phyloP scores from a whole-genome alignment of 2,329 filamentous ascomycete species.

The Aplosporella prunicola region DNA sequence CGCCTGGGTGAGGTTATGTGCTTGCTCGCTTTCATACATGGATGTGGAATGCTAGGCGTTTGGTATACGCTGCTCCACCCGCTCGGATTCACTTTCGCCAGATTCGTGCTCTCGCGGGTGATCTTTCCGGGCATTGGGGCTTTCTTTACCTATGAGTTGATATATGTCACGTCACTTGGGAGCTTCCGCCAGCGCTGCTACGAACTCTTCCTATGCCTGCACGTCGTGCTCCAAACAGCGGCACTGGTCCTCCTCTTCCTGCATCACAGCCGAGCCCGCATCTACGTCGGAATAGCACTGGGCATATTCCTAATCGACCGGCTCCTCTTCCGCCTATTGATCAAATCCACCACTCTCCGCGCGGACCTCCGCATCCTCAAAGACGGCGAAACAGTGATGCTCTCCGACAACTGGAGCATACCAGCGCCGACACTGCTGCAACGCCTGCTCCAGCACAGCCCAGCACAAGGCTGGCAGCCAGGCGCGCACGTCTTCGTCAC shows the following conservation, averaged over 20 bases:
- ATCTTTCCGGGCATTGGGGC: slow-evolving; percentile 47
- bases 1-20: slow-evolving; percentile 54
- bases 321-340: slow-evolving; percentile 45
- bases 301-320: slow-evolving; percentile 51
- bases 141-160: slow-evolving; percentile 49
- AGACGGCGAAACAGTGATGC: slow-evolving; percentile 47
- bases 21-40: slow-evolving; percentile 49
- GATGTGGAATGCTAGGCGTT: slow-evolving; percentile 43
- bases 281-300: slow-evolving; percentile 46
- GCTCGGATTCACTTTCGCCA: slow-evolving; percentile 39
- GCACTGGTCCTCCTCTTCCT: slow-evolving; percentile 51
- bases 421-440: slow-evolving; percentile 10
- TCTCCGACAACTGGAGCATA: slow-evolving; percentile 38
- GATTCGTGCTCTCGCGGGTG: slow-evolving; percentile 44
- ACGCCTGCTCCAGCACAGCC: slow-evolving; percentile 20
- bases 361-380: slow-evolving; percentile 46
- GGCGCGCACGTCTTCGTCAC: slow-evolving; percentile 57
- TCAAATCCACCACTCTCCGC: slow-evolving; percentile 40
- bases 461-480: slow-evolving; percentile 47
- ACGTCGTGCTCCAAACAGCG: slow-evolving; percentile 48
- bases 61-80: slow-evolving; percentile 47
- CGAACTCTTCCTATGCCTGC: slow-evolving; percentile 51
- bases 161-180: slow-evolving; percentile 53
- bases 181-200: slow-evolving; percentile 53
- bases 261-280: slow-evolving; percentile 44